Conservation (phyloP, 108 stramenopile species). For the Cyclotella kingstonii region DNA sequence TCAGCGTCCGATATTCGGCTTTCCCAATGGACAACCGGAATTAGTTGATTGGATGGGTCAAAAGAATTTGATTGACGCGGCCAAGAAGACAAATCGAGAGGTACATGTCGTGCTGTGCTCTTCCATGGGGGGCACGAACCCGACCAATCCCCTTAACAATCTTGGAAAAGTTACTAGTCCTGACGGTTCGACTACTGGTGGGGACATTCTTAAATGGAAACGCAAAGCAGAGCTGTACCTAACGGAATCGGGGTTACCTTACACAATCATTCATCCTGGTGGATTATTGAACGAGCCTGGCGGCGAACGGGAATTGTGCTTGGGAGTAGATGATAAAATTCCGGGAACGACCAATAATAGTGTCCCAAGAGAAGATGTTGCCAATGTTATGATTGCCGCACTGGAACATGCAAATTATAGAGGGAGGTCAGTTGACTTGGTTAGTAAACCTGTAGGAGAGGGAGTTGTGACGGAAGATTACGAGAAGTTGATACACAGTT, state of each 20-base stretch:
- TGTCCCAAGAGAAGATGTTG: constrained; percentile 83
- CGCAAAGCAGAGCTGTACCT: constrained; percentile 72
- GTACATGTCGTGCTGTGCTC: constrained; percentile 74
- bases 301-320: constrained; percentile 65
- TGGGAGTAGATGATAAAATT: constrained; percentile 75
- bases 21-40: constrained; percentile 65
- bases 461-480: constrained; percentile 47
- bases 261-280: constrained; percentile 90
- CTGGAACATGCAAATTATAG: constrained; percentile 40
- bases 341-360: constrained; percentile 63
- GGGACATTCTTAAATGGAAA: constrained; percentile 84
- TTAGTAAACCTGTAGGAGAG: constrained; percentile 44
- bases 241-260: constrained; percentile 56
- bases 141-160: constrained; percentile 66
- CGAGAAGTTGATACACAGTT: constrained; percentile 34
- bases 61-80: constrained; percentile 86
- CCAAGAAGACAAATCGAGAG: constrained; percentile 35
- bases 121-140: constrained; percentile 82
- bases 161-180: constrained; percentile 52
- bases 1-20: constrained; percentile 57
- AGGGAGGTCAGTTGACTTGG: constrained; percentile 69
- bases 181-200: constrained; percentile 59
- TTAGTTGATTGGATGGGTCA: constrained; percentile 83
- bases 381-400: constrained; percentile 73
- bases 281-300: constrained; percentile 78